Conservation (phyloP, 768 basidiomycete species). For the Lepiota brunneoincarnata region DNA sequence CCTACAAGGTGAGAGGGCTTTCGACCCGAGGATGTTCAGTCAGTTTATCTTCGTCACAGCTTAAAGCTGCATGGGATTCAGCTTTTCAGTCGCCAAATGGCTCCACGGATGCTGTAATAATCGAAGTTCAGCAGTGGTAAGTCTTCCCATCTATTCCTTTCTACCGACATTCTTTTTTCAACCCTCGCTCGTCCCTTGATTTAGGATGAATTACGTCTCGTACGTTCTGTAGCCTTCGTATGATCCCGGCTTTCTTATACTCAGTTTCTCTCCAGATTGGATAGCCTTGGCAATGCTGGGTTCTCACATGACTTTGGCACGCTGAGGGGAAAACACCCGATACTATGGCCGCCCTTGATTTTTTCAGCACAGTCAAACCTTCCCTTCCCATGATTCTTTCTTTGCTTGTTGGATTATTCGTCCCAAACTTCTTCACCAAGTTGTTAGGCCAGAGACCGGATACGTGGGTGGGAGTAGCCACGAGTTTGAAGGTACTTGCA, state of each 20-base stretch:
- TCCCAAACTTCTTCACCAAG: constrained; percentile 29
- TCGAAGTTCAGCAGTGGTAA: constrained; percentile 48
- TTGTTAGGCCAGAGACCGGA: constrained; percentile 32
- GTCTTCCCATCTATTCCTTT: not conserved
- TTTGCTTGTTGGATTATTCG: constrained; percentile 29
- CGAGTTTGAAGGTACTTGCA: constrained; percentile 35
- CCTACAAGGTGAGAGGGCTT: constrained; percentile 39
- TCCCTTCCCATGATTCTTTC: constrained; percentile 24
- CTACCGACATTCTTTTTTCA: too few relatives aligned
- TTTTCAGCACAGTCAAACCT: constrained; percentile 21
- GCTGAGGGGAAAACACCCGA: constrained; percentile 42
- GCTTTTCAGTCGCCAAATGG: constrained; percentile 18
- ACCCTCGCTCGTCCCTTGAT: not conserved
- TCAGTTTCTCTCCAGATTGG: constrained; percentile 33
- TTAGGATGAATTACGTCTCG: constrained; percentile 45
- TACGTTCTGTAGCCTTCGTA: constrained; percentile 15
- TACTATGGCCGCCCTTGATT: constrained; percentile 38
- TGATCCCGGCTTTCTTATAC: too few relatives aligned
- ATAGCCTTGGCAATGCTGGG: constrained; percentile 55
- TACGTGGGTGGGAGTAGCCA: constrained; percentile 26
- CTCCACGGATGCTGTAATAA: constrained; percentile 22
- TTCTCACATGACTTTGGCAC: constrained; percentile 56
- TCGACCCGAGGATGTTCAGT: not conserved
- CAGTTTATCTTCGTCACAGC: constrained; percentile 15
- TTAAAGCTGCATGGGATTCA: constrained; percentile 28